Evolutionary conservation across 2,329 filamentous ascomycete genomes (phyloP).

Genomic region (Hypoxylon sp.): DNA sequence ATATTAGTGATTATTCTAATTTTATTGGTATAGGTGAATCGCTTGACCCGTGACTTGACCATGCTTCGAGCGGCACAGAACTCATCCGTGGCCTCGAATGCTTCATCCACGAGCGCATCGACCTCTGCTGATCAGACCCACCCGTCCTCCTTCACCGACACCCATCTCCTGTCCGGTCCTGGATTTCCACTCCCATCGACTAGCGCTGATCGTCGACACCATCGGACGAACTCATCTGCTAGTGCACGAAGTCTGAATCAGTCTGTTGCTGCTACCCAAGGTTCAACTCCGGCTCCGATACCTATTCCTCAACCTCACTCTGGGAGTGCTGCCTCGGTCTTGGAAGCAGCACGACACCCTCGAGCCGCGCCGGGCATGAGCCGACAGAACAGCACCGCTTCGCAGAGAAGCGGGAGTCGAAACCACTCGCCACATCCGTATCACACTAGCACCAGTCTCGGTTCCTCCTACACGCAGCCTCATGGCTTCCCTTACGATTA

Average conservation of each 20-base stretch:
- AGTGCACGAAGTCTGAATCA: constrained; percentile 66
- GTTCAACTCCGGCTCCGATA: constrained; percentile 56
- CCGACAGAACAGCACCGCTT: constrained; percentile 70
- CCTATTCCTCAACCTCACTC: constrained; percentile 54
- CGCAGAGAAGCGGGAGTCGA: constrained; percentile 66
- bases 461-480: constrained; percentile 64
- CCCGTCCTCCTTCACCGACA: constrained; percentile 60
- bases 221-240: constrained; percentile 72
- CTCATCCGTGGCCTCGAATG: constrained; percentile 75
- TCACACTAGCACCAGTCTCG: constrained; percentile 46
- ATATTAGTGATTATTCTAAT: constrained; percentile 18
- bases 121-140: constrained; percentile 64
- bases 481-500: constrained; percentile 59
- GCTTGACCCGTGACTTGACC: constrained; percentile 88
- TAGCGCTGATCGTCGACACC: constrained; percentile 64
- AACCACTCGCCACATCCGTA: constrained; percentile 54
- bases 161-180: constrained; percentile 69
- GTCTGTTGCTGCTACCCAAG: constrained; percentile 61
- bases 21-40: constrained; percentile 78
- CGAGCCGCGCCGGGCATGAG: constrained; percentile 59
- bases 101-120: constrained; percentile 72
- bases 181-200: constrained; percentile 71
- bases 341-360: constrained; percentile 64
- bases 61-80: constrained; percentile 82
- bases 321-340: constrained; percentile 58